Evolutionary conservation across 345 rosid species (phyloP).

Genomic region (Isatis tinctoria): DNA sequence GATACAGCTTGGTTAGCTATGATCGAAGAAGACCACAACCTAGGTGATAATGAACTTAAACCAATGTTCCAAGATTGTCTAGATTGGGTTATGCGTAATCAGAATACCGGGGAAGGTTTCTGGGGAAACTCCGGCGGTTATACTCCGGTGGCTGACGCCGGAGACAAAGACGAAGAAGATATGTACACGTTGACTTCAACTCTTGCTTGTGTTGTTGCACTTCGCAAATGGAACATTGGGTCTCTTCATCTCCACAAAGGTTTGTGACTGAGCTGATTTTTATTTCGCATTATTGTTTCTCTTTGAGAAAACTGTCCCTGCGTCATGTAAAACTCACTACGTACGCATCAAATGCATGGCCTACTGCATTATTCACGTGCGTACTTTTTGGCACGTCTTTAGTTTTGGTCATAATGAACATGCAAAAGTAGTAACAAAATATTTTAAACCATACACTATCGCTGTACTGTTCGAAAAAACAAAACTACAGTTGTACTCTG

Average conservation of each 20-base stretch:
- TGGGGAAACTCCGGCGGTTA: constrained; percentile 44
- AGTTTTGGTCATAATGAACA: too few relatives aligned
- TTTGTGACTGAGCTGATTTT: constrained; percentile 14
- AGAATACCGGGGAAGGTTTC: constrained; percentile 38
- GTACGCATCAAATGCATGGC: constrained; percentile 2
- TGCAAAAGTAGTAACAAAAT: too few relatives aligned
- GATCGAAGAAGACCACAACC: constrained; percentile 36
- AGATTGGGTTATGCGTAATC: constrained; percentile 56
- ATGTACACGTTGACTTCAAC: constrained; percentile 41
- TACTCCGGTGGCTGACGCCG: constrained; percentile 21
- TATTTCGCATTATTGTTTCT: background rate
- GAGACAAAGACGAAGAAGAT: constrained; percentile 17
- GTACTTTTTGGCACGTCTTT: too few relatives aligned
- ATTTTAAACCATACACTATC: too few relatives aligned
- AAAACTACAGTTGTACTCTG: too few relatives aligned
- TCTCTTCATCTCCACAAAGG: constrained; percentile 33
- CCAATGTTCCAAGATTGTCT: constrained; percentile 58
- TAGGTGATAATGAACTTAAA: constrained; percentile 4
- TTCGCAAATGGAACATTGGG: constrained; percentile 45
- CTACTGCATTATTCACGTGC: constrained; percentile 1
- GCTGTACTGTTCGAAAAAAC: too few relatives aligned
- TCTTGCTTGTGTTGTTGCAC: constrained; percentile 50
- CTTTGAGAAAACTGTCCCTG: background rate
- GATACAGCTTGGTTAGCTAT: constrained; percentile 64
- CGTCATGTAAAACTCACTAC: background rate